phyloP scores from a whole-genome alignment of 257 asterid genomes.

The Petrea volubilis region DNA sequence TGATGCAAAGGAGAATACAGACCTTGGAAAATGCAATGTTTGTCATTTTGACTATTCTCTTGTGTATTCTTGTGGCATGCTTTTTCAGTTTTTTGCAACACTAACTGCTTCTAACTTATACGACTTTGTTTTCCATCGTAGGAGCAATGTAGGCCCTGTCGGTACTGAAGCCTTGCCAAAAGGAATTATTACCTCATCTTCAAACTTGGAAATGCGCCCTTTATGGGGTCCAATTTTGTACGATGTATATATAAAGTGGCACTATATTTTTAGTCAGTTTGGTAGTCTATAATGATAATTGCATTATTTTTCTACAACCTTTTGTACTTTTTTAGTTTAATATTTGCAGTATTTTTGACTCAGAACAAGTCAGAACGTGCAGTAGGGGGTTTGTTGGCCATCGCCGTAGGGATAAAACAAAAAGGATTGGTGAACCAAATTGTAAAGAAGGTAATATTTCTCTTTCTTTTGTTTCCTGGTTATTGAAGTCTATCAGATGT shows the following conservation, averaged over 20 bases:
- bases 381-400: slow-evolving; percentile 58
- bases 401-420: slow-evolving; percentile 88
- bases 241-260: slow-evolving; percentile 37
- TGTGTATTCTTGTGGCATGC: not conserved
- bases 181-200: slow-evolving; percentile 67
- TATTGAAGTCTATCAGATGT: not conserved
- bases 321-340: slow-evolving; percentile 17
- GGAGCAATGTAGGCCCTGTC: slow-evolving; percentile 56
- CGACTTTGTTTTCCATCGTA: slow-evolving; percentile 24
- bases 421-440: slow-evolving; percentile 59
- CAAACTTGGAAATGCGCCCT: slow-evolving; percentile 74
- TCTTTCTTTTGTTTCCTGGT: not conserved
- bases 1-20: slow-evolving; percentile 11
- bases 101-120: not conserved
- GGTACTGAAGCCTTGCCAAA: slow-evolving; percentile 68
- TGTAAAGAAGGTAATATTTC: slow-evolving; percentile 59
- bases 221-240: slow-evolving; percentile 64
- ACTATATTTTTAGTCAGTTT: slow-evolving; percentile 17
- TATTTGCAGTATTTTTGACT: slow-evolving; percentile 10
- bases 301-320: not conserved
- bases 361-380: slow-evolving; percentile 49
- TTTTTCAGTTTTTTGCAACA: not conserved
- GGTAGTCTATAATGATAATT: not conserved
- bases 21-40: slow-evolving; percentile 51
- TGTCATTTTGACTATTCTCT: slow-evolving; percentile 16